Evolutionary conservation across 2,329 filamentous ascomycete species (phyloP), one percentile per base, ranked within the genome.

Genomic region (Venturia effusa): DNA sequence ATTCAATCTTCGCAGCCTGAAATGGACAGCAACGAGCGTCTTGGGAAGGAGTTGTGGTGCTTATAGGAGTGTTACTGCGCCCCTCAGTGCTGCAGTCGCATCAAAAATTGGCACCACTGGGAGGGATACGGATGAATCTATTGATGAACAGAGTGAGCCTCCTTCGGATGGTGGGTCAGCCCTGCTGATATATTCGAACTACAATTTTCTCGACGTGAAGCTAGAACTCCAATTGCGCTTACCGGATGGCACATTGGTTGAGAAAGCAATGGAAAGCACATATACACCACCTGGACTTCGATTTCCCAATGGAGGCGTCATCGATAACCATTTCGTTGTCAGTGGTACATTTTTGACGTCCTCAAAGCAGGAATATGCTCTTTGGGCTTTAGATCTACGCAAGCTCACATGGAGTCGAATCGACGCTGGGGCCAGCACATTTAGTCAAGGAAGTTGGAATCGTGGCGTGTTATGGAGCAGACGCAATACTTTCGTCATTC

Each of bases 131-230:
- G 69, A 75, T 30, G 71, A 76, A 65, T 73, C 73, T 63, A 67
- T 74, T 70, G 66, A 71, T 61, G 68, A 77, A 67, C 51, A 57
- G 22, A 22, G 34, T 15, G 64, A 74, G 71, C 61, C 74, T 71
- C 40, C 63, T 34, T 15, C 41, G 54, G 71, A 69, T 24, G 76
- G 74, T 24, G 83, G 82, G 19, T 81, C 83, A 7, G 81, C 84
- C 3, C 97, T 97, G 92, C 82, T 99, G 67, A 95, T 99, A 57
- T 99, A 99, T 75, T 97, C 93, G 30, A 99, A 99, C 73, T 99
- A 99, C 76, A 97, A 99, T 75, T 99, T 99, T 71, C 76, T 99
- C 64, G 93, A 99, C 70, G 94, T 99, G 68, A 97, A 96, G 74
- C 79, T 99, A 30, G 94, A 99, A 75, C 79, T 99, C 43, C 94